Evolutionary conservation across 805 yeast species (phyloP), one percentile per base, ranked within the genome.

Genomic region (Wickerhamomyces rabaulensis): DNA sequence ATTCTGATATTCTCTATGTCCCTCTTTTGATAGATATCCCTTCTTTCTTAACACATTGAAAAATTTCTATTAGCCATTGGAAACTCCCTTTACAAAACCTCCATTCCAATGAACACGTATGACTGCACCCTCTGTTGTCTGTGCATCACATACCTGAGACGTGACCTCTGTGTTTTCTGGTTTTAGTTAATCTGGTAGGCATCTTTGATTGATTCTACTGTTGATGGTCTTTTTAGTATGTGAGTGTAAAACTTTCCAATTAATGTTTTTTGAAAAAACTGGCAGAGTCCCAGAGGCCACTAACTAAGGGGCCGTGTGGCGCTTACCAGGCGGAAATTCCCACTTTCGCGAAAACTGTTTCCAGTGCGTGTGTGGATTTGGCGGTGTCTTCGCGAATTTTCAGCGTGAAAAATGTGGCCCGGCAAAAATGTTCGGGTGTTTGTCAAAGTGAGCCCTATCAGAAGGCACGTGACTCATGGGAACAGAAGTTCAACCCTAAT

Each of bases 161-260:
- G 96, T 94, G 85, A 80, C 99, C 99, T 87, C 99, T 90, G 87
- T 89, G 97, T 84, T 94, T 94, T 87, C 99, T 90, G 79, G 98
- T 94, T 79, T 94, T 91, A 71, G 95, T 87, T 73, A 88, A 84
- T 88, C 98, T 90, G 84, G 97, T 87, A 76, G 98, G 98, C 98
- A 91, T 91, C 73, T 73, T 75, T 60, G 40, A 51, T 53, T 51
- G 47, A 41, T 54, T 54, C 59, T 57, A 56, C 60, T 58, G 42
- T 50, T 47, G 52, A 39, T 50, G 48, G 26, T 13, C 3, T 3
- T 13, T 16, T 33, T 33, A 8, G 7, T 33, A 5, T 15, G 3
- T 29, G 9, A 33, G 8, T 7, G 36, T 33, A 33, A 33, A 33
- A 33, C 36, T 33, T 33, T 33, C 36, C n/a, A 13, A 13, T 27